Evolutionary conservation across 225 moss, liverwort and hornwort genomes (phyloP), one percentile per base, ranked within the genome.

Genomic region (Sphagnum contortum): DNA sequence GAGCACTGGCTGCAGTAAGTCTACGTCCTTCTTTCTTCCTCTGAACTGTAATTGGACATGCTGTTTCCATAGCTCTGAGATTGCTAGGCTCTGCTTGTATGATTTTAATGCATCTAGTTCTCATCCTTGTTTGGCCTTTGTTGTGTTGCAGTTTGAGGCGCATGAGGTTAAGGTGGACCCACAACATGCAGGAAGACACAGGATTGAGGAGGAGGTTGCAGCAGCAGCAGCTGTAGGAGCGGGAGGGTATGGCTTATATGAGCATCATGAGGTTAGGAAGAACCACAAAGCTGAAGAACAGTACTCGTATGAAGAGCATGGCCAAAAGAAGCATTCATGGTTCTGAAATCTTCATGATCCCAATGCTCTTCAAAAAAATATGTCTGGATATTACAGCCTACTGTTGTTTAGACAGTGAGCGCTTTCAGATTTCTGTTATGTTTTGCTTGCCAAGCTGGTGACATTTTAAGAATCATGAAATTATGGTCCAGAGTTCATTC

Each of bases 81-180:
- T 29, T 29, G 29, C 29, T 29, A 29, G 29, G 29, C 29, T 29
- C 29, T 29, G 29, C 29, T 29, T 29, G 29, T 29, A 29, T 29
- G 29, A 29, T 29, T 29, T 29, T 29, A 29, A 29, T 29, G 29
- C 29, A 29, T 29, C 29, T 29, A 29, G 29, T 29, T 29, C 29
- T 29, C 29, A 29, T 29, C 29, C 29, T 29, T 29, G 29, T 29
- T 29, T 29, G 29, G 29, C 29, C 29, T 29, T 29, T 57, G 10
- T 4, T 57, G 5, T 13, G 11, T 57, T 57, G 56, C 11, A 57
- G 56, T 57, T 4, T 57, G 56, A 57, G 9, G 13, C 11, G 5
- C 56, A 57, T 13, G 56, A 57, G 56, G 56, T 57, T 13, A 57
- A 57, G 56, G 56, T 57, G 8, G 56, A 57, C 8, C 56, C 56